Evolutionary conservation across 2,329 filamentous ascomycete species (phyloP).

Genomic region (Penicillium sclerotiorum): DNA sequence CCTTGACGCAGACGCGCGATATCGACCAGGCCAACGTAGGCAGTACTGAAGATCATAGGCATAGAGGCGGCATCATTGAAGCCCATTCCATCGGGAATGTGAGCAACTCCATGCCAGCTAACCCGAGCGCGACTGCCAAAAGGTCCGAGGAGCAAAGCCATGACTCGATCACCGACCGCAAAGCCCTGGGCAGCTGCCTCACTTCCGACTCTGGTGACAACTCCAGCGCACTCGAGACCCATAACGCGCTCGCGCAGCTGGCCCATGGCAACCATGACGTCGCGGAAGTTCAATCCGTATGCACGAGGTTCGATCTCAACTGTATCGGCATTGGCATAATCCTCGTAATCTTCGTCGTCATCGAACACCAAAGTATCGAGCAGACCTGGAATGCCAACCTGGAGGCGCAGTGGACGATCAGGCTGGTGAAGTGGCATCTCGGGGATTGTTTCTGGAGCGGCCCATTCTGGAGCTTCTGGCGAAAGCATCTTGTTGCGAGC

Average conservation of each 20-base stretch:
- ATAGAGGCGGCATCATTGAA: not conserved
- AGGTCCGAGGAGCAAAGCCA: constrained; percentile 9
- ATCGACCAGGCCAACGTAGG: not conserved
- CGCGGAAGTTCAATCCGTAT: constrained; percentile 33
- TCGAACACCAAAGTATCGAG: constrained; percentile 6
- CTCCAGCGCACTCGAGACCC: constrained; percentile 31
- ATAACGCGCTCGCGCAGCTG: constrained; percentile 15
- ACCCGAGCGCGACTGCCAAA: not conserved
- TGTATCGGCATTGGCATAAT: constrained; percentile 8
- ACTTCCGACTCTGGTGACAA: constrained; percentile 21
- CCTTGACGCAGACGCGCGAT: not conserved
- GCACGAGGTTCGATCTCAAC: constrained; percentile 33
- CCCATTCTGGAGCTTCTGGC: not conserved
- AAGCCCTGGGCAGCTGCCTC: constrained; percentile 11
- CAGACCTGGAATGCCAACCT: not conserved
- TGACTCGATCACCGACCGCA: constrained; percentile 17
- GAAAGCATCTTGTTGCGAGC: not conserved
- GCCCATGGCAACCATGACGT: constrained; percentile 19
- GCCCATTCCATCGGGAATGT: not conserved
- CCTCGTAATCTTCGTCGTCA: not conserved
- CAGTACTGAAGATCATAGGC: not conserved
- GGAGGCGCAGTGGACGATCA: not conserved
- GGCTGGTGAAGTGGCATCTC: not conserved
- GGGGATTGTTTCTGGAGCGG: not conserved
- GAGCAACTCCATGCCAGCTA: not conserved